Evolutionary conservation across 805 yeast species (phyloP), one percentile per base, ranked within the genome.

Genomic region (Wickerhamiella cacticola): DNA sequence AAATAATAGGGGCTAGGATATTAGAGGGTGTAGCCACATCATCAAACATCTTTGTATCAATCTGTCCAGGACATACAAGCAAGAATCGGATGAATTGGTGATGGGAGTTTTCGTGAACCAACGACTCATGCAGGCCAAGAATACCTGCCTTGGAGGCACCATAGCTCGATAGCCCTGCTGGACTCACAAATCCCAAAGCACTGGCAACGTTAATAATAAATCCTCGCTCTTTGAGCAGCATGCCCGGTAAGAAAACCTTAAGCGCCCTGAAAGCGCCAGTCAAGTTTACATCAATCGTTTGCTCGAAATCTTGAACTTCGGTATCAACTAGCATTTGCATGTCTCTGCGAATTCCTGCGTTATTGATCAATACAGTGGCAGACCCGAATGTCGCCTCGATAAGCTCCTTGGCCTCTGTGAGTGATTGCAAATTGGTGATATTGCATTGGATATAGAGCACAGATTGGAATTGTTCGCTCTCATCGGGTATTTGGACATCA

Each of bases 101-200:
- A 29, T 70, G 59, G 2, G 23, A 7, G 24, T 82, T 59, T 61
- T 82, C 92, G 57, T 76, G 77, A 0, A 82, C 75, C 29, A 89
- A 65, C 0, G 89, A 78, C 60, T 84, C 94, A 60, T 88, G 96
- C 36, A 87, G 65, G 0, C 89, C 87, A 46, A 89, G 76, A 24
- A 85, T 63, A 0, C 94, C 96, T 0, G 94, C 80, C 61, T 89
- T 89, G 13, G 94, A 75, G 0, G 96, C 95, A 0, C 95, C 95
- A 59, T 89, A 89, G 0, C 82, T 82, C 40, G 80, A 52, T 49
- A 85, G 68, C 19, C 81, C 69, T 8, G 94, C 88, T 0, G 96
- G 96, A 0, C 92, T 73, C 69, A 83, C 72, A 53, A 80, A 79
- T 0, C 96, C 96, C 48, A 89, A 67, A 0, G 84, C 87, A 0